phyloP scores from a whole-genome alignment of 2,329 filamentous ascomycete species.

The Beauveria sp. region DNA sequence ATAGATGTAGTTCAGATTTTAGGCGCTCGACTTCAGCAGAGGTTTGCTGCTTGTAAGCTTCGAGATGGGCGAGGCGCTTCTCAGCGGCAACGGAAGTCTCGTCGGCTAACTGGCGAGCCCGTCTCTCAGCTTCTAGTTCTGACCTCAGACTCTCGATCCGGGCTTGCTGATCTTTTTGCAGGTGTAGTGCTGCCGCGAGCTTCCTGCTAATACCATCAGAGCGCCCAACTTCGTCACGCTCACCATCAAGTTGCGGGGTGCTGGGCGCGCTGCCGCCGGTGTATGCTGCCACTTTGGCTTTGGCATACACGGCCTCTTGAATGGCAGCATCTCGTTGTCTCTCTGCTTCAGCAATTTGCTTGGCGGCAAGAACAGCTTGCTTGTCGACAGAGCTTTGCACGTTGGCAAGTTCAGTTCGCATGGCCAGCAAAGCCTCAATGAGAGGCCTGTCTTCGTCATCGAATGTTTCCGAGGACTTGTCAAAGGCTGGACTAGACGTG shows the following conservation, averaged over 20 bases:
- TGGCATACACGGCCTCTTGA: slow-evolving; percentile 88
- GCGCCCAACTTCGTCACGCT: slow-evolving; percentile 50
- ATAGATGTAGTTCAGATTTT: slow-evolving; percentile 74
- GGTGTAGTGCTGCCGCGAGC: slow-evolving; percentile 70
- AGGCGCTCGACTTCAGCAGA: slow-evolving; percentile 79
- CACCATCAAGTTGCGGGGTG: slow-evolving; percentile 51
- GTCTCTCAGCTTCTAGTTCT: slow-evolving; percentile 75
- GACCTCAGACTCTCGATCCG: slow-evolving; percentile 60
- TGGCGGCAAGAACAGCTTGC: slow-evolving; percentile 77
- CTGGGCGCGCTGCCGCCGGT: slow-evolving; percentile 54
- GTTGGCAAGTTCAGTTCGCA: slow-evolving; percentile 81
- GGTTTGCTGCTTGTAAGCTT: slow-evolving; percentile 74
- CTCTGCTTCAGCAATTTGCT: slow-evolving; percentile 87
- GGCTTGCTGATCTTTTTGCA: slow-evolving; percentile 74
- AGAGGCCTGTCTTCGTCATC: slow-evolving; percentile 87
- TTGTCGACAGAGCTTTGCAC: slow-evolving; percentile 86
- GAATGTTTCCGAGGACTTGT: slow-evolving; percentile 71
- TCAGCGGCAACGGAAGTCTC: slow-evolving; percentile 79
- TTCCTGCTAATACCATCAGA: slow-evolving; percentile 71
- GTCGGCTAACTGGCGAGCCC: slow-evolving; percentile 75
- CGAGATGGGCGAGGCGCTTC: slow-evolving; percentile 74
- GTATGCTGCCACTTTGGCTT: slow-evolving; percentile 82
- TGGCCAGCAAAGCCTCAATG: slow-evolving; percentile 83
- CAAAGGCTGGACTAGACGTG: slow-evolving; percentile 63
- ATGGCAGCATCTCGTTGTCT: slow-evolving; percentile 92